Evolutionary conservation across 2,329 filamentous ascomycete genomes (phyloP).

Genomic region (Diaporthe vexans): DNA sequence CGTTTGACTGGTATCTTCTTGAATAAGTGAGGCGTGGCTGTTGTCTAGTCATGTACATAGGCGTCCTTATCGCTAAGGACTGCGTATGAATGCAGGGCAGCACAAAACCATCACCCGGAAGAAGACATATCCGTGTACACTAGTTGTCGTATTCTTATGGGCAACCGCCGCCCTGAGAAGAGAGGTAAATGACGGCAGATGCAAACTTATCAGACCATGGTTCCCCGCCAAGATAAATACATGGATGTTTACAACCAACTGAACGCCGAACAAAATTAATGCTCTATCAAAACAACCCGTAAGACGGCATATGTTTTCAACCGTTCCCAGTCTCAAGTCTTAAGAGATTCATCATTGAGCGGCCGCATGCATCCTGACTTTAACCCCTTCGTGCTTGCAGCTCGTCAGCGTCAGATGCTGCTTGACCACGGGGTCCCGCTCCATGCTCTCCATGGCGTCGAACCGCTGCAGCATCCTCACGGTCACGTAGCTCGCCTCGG

Average conservation of each 20-base stretch:
- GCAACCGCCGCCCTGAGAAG: too few species aligned
- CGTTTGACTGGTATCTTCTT: too few species aligned
- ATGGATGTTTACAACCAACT: not conserved
- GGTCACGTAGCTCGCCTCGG: slow-evolving; percentile 56
- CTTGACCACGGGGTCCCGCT: slow-evolving; percentile 41
- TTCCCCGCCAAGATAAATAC: too few species aligned
- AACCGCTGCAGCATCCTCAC: slow-evolving; percentile 53
- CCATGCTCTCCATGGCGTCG: slow-evolving; percentile 46
- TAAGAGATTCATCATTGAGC: not conserved
- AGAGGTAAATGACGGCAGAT: not conserved
- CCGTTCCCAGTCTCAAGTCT: not conserved
- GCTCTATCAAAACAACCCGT: not conserved
- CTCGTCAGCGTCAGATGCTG: slow-evolving; percentile 49
- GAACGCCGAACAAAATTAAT: not conserved
- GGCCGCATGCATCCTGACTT: slow-evolving; percentile 42
- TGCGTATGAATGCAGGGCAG: not conserved
- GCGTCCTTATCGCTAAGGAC: too few species aligned
- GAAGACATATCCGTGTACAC: too few species aligned
- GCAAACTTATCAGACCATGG: not conserved
- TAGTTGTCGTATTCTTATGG: not conserved
- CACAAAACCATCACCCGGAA: too few species aligned
- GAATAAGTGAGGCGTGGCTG: too few species aligned
- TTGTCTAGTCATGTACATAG: too few species aligned
- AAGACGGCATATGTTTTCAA: too few species aligned
- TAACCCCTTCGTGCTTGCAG: slow-evolving; percentile 46